Conservation (phyloP, 164 flowering plant genomes). For the Buxus sempervirens region DNA sequence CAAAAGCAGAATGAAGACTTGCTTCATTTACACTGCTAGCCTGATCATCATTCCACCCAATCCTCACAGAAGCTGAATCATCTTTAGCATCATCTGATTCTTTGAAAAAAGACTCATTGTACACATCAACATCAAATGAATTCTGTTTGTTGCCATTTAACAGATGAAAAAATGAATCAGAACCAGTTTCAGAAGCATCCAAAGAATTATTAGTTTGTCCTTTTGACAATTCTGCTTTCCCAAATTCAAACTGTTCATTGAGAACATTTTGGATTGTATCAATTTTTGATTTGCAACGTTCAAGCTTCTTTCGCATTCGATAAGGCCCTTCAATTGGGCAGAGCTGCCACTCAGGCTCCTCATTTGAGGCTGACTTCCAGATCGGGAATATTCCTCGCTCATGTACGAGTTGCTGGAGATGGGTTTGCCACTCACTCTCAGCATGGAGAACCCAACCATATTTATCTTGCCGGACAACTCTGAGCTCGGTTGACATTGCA, state of each 20-base stretch:
- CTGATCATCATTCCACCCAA: constrained; percentile 79
- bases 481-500: constrained; percentile 87
- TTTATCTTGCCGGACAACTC: constrained; percentile 95
- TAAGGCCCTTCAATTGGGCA: constrained; percentile 99
- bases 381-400: constrained; percentile 89
- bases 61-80: constrained; percentile 46
- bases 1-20: constrained; percentile 91
- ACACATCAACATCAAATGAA: constrained; percentile 41
- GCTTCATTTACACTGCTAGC: constrained; percentile 81
- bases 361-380: constrained; percentile 32
- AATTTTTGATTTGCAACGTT: constrained; percentile 68
- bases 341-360: constrained; percentile 93
- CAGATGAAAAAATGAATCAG: constrained; percentile 52
- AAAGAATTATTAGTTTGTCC: constrained; percentile 40
- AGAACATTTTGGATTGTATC: constrained; percentile 71
- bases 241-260: constrained; percentile 43
- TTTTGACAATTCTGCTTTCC: constrained; percentile 42
- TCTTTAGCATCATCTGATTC: constrained; percentile 52
- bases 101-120: constrained; percentile 47
- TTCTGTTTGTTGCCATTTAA: constrained; percentile 43
- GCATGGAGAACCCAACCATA: constrained; percentile 99
- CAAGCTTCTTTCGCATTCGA: constrained; percentile 97
- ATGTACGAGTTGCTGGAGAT: constrained; percentile 95
- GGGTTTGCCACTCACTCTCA: constrained; percentile 97
- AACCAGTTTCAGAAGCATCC: constrained; percentile 53